Base-by-base conservation (phyloP, 805 yeast species). In the Candida railenensis region DNA sequence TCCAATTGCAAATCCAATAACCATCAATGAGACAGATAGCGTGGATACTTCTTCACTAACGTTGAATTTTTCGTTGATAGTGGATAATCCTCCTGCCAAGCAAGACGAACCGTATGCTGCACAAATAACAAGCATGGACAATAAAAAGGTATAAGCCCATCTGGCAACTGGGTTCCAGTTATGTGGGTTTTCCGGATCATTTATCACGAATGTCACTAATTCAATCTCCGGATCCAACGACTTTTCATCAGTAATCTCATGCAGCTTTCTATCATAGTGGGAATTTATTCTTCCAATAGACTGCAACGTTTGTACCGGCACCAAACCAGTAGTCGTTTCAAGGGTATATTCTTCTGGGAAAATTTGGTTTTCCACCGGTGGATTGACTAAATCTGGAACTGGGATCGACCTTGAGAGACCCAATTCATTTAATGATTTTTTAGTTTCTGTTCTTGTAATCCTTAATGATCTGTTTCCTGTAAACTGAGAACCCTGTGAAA, bases 51-150 rank as follows among this genome's bases (percentile, higher is more conserved):
- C 96, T 2, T 71, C 62, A 14, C 87, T 79, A 19, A 90, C 96
- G 50, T 81, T 67, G 63, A 75, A 89, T 56, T 81, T 76, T 12
- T 84, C 84, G 50, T 73, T 69, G 49, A 89, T 81, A 15, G 85
- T 73, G n/a, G 75, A 78, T 42, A 91, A 69, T 39, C 95, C 94
- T 55, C 96, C 96, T 21, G 96, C 85, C 56, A 89, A 85, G 61
- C 92, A 86, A 1, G 97, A 86, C 3, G 96, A 88, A 36, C 97
- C 97, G 63, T 88, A 90, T 2, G 97, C 97, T 25, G 92, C 96
- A 57, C 89, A 80, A 47, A 91, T 83, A 43, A 91, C 97, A 51
- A 87, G 74, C 28, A 81, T 53, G 1, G 96, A 82, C 20, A 88
- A 71, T 8, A 83, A 52, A 25, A 85, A 61, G 0, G 97, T 89